phyloP scores from a whole-genome alignment of 1,284 basidiomycete species.

The Cryptococcus sp. region DNA sequence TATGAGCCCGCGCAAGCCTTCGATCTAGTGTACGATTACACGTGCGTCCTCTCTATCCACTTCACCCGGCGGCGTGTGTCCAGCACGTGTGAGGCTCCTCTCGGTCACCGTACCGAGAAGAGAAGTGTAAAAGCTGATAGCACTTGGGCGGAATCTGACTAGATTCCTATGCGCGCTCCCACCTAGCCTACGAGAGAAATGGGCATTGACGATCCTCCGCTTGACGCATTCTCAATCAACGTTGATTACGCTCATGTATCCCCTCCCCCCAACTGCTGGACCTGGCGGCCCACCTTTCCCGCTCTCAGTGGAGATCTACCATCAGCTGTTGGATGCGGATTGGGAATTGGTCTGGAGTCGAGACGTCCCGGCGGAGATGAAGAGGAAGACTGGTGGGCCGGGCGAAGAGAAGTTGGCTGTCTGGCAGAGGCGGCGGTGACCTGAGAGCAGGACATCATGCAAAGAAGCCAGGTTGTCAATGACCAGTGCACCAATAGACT shows the following conservation, averaged over 20 bases:
- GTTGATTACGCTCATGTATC: slow-evolving; percentile 63
- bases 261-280: slow-evolving; percentile 58
- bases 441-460: too few species aligned
- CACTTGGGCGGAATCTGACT: neutral
- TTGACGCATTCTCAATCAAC: slow-evolving; percentile 60
- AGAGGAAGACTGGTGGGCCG: slow-evolving; percentile 20
- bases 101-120: neutral
- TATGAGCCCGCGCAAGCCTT: slow-evolving; percentile 55
- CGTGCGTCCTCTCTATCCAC: slow-evolving; percentile 55
- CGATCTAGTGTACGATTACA: slow-evolving; percentile 68
- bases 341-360: slow-evolving; percentile 58
- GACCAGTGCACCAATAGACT: too few species aligned
- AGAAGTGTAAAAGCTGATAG: neutral
- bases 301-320: slow-evolving; percentile 63
- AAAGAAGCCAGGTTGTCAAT: too few species aligned
- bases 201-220: slow-evolving; percentile 62
- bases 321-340: slow-evolving; percentile 58
- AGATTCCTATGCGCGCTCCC: slow-evolving; percentile 74
- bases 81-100: neutral
- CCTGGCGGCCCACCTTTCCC: slow-evolving; percentile 61
- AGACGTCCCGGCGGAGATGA: slow-evolving; percentile 59
- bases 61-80: slow-evolving; percentile 2
- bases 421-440: slow-evolving; percentile 12
- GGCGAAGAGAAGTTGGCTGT: slow-evolving; percentile 32
- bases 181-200: slow-evolving; percentile 59